These are phyloP conservation scores for Tulasnella calospora DNA, from an alignment of 768 basidiomycete species.

Conservation along the genomic window DNA sequence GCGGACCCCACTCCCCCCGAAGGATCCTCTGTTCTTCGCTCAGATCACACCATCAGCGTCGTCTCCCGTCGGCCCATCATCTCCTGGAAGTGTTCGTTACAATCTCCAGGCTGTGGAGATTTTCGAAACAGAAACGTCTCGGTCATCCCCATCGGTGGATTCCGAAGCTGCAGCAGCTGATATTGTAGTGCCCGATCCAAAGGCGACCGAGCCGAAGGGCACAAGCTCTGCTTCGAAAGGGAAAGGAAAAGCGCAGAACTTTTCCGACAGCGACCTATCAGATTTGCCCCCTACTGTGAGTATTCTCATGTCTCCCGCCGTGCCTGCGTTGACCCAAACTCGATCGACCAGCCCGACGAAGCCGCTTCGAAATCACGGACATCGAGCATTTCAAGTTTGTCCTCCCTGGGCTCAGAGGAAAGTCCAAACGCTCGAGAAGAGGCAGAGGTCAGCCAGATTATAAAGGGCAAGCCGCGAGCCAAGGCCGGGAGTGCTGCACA, in stretches of 20 bases:
- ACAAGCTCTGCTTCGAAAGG: background rate
- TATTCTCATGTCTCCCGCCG: background rate
- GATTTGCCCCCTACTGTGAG: conserved; percentile 18
- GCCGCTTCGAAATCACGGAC: background rate
- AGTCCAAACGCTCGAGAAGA: background rate
- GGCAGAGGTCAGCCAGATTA: background rate
- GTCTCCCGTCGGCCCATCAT: background rate
- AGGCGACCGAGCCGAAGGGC: background rate
- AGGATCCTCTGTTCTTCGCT: conserved; percentile 11
- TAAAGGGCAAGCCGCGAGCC: background rate
- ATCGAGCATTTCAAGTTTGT: conserved; percentile 4
- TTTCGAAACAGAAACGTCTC: background rate
- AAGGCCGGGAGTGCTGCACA: background rate
- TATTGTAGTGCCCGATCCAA: background rate
- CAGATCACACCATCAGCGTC: background rate
- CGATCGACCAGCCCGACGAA: background rate
- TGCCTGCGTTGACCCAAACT: background rate
- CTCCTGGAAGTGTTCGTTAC: background rate
- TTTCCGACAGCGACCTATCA: conserved; percentile 21
- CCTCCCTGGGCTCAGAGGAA: background rate
- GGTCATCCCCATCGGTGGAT: background rate
- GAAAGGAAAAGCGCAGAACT: conserved; percentile 1
- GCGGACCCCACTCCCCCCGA: conserved; percentile 10
- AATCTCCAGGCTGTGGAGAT: conserved; percentile 15
- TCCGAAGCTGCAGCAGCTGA: background rate